Base-by-base conservation (phyloP, 805 yeast genomes). In the Candida sakaeoensis region DNA sequence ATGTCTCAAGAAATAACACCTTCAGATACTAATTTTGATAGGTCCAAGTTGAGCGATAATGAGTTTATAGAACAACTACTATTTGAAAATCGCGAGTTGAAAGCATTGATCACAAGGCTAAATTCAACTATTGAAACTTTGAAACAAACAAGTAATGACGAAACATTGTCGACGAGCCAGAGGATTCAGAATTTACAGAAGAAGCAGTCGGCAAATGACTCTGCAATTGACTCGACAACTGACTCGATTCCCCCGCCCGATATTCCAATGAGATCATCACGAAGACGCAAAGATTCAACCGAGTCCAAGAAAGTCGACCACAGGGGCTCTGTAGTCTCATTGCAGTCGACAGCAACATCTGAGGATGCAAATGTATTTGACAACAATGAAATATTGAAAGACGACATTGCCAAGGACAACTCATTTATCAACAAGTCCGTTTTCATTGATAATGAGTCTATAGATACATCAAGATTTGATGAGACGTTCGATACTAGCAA, bases 41-140 rank as follows among this genome's bases (percentile, higher is more conserved):
- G 70, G 29, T 50, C 58, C 10, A 27, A 40, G 8, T 44, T 63
- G 14, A 39, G 60, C 8, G 65, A 56, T 36, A 45, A 40, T 4
- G 63, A 66, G 36, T 64, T 42, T 45, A 64, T 64, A 22, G 69
- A 65, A 39, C 62, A 52, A 28, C 49, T 68, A 26, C 33, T 61
- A 18, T 61, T 58, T 42, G 72, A 67, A 41, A 65, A 57, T 42
- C 54, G 50, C 38, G 72, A 66, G 39, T 50, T 67, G 22, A 55
- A 59, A 31, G 47, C 61, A 1, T 29, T 42, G 2, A 25, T 55
- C 6, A 28, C 28, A 1, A 37, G 22, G 19, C 26, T 32, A 14
- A 36, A 32, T 17, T 37, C 23, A 10, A 19, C 27, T 12, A 32
- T 41, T 6, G 37, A 38, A 13, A 24, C 26, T 18, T 28, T 44